Percentiles rank a stretch among this genome's conserved stretches.
These are phyloP conservation scores for Parastagonospora avenae DNA, from an alignment of 2,329 filamentous ascomycete genomes.

Conservation along the genomic window DNA sequence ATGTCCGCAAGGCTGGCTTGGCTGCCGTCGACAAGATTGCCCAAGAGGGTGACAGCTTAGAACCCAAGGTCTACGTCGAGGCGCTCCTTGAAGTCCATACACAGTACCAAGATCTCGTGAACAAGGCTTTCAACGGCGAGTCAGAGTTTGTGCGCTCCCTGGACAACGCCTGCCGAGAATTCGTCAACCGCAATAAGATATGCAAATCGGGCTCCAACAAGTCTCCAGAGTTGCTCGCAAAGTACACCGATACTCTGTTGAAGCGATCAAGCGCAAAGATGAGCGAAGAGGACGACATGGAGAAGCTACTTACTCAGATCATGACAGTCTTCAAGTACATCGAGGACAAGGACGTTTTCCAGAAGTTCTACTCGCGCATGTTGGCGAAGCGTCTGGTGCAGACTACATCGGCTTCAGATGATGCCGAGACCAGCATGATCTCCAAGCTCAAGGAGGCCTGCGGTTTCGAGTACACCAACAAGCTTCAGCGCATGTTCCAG, in stretches of 20 bases:
- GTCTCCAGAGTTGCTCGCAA: conserved; percentile 91
- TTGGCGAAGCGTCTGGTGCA: conserved; percentile 92
- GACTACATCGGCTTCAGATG: conserved; percentile 92
- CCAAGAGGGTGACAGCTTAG: conserved; percentile 83
- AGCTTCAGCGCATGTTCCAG: conserved; percentile 99
- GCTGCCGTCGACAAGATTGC: conserved; percentile 90
- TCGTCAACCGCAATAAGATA: conserved; percentile 96
- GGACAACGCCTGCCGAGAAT: conserved; percentile 96
- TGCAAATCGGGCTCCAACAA: conserved; percentile 93
- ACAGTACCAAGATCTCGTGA: conserved; percentile 89
- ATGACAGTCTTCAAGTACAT: conserved; percentile 99
- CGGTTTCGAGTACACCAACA: conserved; percentile 99
- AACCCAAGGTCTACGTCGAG: conserved; percentile 96
- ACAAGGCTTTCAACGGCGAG: conserved; percentile 90
- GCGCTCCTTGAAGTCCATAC: conserved; percentile 92
- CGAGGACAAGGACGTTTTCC: conserved; percentile 99
- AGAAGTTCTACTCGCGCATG: conserved; percentile 99
- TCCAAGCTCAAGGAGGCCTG: conserved; percentile 98
- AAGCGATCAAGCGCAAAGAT: conserved; percentile 87
- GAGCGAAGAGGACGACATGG: conserved; percentile 91
- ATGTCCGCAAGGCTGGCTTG: conserved; percentile 88
- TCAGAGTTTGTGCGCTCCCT: conserved; percentile 95
- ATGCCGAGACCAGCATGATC: conserved; percentile 99
- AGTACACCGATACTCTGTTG: conserved; percentile 90
- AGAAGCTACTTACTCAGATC: conserved; percentile 85